phyloP scores from a whole-genome alignment of 225 moss, liverwort and hornwort species.

The Neckera pumila region DNA sequence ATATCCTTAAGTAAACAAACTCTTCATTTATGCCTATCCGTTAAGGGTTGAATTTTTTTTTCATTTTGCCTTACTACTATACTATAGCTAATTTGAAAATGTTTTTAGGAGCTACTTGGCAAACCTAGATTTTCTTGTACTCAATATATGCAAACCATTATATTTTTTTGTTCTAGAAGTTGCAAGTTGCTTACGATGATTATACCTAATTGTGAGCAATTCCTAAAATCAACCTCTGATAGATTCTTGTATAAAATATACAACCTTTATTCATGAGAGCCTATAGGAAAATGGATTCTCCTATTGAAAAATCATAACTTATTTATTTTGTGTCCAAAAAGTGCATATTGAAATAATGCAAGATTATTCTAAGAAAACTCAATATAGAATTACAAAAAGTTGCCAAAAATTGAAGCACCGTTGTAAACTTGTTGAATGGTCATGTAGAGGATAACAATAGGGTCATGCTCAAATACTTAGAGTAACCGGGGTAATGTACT shows the following conservation, averaged over 20 bases:
- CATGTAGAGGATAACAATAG: background rate
- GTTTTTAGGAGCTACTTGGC: background rate
- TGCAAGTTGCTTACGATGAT: accelerated
- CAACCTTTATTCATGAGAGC: background rate
- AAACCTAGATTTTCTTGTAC: background rate
- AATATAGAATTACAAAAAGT: background rate
- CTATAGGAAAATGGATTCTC: accelerated
- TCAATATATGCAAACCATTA: accelerated
- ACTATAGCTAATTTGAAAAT: background rate
- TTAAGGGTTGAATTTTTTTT: background rate
- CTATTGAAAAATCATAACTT: background rate
- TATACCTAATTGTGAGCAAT: background rate
- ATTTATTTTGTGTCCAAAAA: background rate
- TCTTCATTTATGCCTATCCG: background rate
- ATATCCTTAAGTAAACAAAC: accelerated
- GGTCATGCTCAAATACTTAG: background rate
- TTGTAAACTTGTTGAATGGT: background rate
- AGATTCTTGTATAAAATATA: background rate
- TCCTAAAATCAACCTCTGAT: background rate
- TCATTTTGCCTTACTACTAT: background rate
- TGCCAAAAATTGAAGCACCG: background rate
- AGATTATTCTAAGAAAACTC: background rate
- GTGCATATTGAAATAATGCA: background rate
- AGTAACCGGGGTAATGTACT: too few relatives aligned
- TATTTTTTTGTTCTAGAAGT: background rate